phyloP scores from a whole-genome alignment of 2,329 filamentous ascomycete genomes.

The Fusarium compactum region DNA sequence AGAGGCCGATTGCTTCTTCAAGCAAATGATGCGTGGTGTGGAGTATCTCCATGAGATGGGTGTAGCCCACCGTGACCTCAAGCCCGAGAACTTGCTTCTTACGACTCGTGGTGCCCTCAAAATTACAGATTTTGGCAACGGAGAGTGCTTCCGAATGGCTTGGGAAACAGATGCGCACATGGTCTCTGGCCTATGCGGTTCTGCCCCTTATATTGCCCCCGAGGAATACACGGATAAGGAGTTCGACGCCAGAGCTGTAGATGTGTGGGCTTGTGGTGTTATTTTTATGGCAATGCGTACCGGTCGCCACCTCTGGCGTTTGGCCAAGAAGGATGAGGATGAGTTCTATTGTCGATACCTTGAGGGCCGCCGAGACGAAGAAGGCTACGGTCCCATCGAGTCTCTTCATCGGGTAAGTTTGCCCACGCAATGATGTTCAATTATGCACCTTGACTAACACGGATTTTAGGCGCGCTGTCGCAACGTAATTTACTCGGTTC shows the following conservation, averaged over 20 bases:
- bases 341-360: constrained; percentile 97
- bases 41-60: constrained; percentile 99
- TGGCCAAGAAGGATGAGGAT: constrained; percentile 97
- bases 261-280: constrained; percentile 97
- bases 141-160: constrained; percentile 99
- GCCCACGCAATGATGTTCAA: background rate
- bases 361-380: constrained; percentile 91
- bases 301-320: constrained; percentile 92
- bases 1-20: constrained; percentile 98
- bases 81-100: constrained; percentile 94
- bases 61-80: constrained; percentile 94
- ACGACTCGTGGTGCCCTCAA: constrained; percentile 94
- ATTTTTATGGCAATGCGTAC: constrained; percentile 99
- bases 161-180: constrained; percentile 99
- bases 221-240: constrained; percentile 97
- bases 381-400: constrained; percentile 96
- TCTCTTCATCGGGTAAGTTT: constrained; percentile 88
- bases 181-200: constrained; percentile 96
- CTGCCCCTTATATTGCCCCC: constrained; percentile 95
- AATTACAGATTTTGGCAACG: constrained; percentile 98
- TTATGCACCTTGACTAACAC: constrained; percentile 25
- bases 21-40: constrained; percentile 98
- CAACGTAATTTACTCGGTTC: constrained; percentile 98
- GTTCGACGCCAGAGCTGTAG: constrained; percentile 96
- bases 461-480: constrained; percentile 84